phyloP scores from a whole-genome alignment of 257 asterid species.

The Paulownia fortunei region DNA sequence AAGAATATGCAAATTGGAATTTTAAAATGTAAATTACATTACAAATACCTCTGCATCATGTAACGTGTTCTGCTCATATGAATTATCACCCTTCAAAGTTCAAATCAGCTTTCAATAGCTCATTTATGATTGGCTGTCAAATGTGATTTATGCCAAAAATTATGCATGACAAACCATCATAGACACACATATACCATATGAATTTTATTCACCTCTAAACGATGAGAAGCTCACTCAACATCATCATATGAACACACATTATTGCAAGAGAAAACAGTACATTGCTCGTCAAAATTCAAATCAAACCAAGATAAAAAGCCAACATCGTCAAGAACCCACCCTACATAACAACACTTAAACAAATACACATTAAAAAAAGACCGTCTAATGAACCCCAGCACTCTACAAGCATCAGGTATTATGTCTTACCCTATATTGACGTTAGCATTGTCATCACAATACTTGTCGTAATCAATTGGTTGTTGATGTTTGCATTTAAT shows the following conservation, averaged over 20 bases:
- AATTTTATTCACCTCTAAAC: neutral
- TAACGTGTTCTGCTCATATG: neutral
- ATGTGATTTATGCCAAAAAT: neutral
- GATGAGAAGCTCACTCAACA: neutral
- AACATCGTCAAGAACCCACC: conserved; percentile 3
- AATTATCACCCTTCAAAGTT: neutral
- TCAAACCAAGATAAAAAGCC: neutral
- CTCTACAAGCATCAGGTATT: neutral
- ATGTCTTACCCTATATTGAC: neutral
- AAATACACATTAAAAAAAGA: neutral
- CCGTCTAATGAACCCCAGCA: neutral
- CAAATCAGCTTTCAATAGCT: conserved; percentile 11
- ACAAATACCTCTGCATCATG: neutral
- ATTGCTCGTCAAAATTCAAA: neutral
- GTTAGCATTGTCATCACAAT: neutral
- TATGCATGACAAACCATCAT: neutral
- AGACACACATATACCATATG: neutral
- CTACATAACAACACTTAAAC: neutral
- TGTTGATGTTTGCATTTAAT: neutral
- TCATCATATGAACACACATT: neutral
- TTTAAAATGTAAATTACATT: neutral
- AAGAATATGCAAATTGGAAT: neutral
- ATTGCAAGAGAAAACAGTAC: neutral
- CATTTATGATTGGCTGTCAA: neutral
- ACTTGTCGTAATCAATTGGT: neutral